These are phyloP conservation scores for Umbelopsis vinacea DNA, from an alignment of 192 early-diverging fungal genomes.

Conservation along the genomic window DNA sequence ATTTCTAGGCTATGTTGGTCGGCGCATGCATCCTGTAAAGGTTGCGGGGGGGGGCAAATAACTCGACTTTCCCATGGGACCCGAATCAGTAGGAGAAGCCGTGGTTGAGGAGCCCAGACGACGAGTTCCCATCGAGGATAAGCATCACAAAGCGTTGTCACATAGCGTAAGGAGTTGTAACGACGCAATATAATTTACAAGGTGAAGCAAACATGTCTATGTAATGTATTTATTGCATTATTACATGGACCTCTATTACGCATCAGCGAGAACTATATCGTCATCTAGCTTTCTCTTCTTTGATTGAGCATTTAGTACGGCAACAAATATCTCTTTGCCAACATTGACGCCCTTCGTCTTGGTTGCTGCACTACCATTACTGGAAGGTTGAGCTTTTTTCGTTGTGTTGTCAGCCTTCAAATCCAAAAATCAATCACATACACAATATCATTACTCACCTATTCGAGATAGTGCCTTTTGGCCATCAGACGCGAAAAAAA, in stretches of 20 bases:
- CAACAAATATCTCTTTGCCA: constrained; percentile 12
- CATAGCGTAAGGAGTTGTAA: background rate
- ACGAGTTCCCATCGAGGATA: background rate
- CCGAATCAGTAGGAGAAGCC: background rate
- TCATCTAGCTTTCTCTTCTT: background rate
- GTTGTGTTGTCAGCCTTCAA: constrained; percentile 10
- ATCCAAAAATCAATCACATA: background rate
- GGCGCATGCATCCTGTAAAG: background rate
- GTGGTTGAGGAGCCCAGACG: background rate
- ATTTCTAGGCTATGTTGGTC: background rate
- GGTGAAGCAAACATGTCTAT: too few species aligned
- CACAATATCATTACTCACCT: background rate
- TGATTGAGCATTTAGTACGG: background rate
- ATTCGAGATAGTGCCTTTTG: background rate
- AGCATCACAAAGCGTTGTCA: background rate
- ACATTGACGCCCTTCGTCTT: background rate
- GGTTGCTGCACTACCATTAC: background rate
- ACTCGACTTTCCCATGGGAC: constrained; percentile 19
- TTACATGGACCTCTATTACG: background rate
- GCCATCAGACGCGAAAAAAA: background rate
- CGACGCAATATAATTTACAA: background rate
- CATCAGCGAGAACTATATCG: constrained; percentile 6
- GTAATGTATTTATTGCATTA: background rate
- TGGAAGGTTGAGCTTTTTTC: background rate
- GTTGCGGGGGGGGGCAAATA: background rate